A percentile compares a stretch with the other conserved stretches of the same genome.
phyloP scores from a whole-genome alignment of 768 basidiomycete species.

The Tremella mesenterica region DNA sequence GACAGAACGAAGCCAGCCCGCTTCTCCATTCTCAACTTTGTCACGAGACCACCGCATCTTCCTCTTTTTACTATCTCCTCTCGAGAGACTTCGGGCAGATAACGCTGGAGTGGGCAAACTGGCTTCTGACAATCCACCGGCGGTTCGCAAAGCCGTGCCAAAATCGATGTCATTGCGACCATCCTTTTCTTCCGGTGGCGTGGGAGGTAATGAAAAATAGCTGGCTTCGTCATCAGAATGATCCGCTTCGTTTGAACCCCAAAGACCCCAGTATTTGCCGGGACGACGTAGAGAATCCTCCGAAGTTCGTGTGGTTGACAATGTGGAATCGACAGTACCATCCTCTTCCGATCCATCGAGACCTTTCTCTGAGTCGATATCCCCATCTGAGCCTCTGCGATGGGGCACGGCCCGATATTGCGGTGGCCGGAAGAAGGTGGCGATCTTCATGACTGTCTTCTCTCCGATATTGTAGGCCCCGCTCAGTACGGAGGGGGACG shows the following conservation, averaged over 20 bases:
- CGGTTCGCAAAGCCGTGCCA: not conserved
- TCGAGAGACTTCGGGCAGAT: conserved; percentile 18
- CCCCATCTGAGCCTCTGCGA: conserved; percentile 8
- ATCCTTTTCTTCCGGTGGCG: conserved; percentile 14
- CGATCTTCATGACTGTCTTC: conserved; percentile 13
- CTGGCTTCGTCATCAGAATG: conserved; percentile 4
- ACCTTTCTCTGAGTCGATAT: conserved; percentile 22
- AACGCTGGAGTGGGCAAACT: conserved; percentile 29
- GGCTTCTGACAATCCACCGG: not conserved
- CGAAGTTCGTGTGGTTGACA: conserved; percentile 2
- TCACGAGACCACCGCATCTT: not conserved
- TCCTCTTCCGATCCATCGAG: conserved; percentile 2
- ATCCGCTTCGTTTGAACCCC: conserved; percentile 3
- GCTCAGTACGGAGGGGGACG: too few species aligned
- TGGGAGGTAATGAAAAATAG: conserved; percentile 32
- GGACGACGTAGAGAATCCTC: not conserved
- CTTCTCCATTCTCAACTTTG: not conserved
- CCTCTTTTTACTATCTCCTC: not conserved
- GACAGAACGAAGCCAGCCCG: conserved; percentile 21
- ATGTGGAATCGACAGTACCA: not conserved
- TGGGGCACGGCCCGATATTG: conserved; percentile 2
- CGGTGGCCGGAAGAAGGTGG: conserved; percentile 1
- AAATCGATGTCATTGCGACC: not conserved
- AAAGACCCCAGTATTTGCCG: conserved; percentile 22
- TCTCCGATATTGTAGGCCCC: conserved; percentile 28